Conservation (phyloP, 2,329 filamentous ascomycete species). For the Chaetomium strumarium region DNA sequence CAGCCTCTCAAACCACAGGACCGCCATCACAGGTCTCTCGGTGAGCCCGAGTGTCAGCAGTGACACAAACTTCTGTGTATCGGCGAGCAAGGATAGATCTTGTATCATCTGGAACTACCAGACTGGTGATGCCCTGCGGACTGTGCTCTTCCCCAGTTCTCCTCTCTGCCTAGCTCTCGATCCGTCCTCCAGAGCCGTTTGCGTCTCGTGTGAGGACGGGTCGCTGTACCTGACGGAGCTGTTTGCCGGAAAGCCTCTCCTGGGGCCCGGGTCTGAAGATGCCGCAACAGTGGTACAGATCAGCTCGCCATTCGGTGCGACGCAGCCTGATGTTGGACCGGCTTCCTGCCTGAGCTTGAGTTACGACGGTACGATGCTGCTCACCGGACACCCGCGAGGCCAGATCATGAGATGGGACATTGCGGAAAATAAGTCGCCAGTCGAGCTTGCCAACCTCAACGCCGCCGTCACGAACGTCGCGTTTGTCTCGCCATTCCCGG, state of each 20-base stretch:
- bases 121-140: constrained; percentile 69
- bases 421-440: constrained; percentile 60
- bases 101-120: constrained; percentile 91
- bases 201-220: constrained; percentile 73
- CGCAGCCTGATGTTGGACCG: constrained; percentile 58
- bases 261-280: constrained; percentile 50
- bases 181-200: constrained; percentile 75
- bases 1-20: constrained; percentile 72
- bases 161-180: constrained; percentile 73
- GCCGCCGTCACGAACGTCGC: constrained; percentile 75
- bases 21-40: constrained; percentile 60
- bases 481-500: constrained; percentile 60
- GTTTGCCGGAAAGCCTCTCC: constrained; percentile 47
- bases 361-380: constrained; percentile 73
- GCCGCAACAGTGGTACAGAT: constrained; percentile 53
- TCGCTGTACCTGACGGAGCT: constrained; percentile 77
- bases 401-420: constrained; percentile 78
- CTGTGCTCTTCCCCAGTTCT: constrained; percentile 68
- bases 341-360: constrained; percentile 65
- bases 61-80: constrained; percentile 75
- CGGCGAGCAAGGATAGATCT: constrained; percentile 78
- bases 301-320: constrained; percentile 47
- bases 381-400: constrained; percentile 77
- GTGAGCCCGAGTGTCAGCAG: constrained; percentile 60
- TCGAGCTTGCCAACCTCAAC: constrained; percentile 65